phyloP scores from a whole-genome alignment of 352 stramenopile genomes.

The Phytophthora colocasiae region DNA sequence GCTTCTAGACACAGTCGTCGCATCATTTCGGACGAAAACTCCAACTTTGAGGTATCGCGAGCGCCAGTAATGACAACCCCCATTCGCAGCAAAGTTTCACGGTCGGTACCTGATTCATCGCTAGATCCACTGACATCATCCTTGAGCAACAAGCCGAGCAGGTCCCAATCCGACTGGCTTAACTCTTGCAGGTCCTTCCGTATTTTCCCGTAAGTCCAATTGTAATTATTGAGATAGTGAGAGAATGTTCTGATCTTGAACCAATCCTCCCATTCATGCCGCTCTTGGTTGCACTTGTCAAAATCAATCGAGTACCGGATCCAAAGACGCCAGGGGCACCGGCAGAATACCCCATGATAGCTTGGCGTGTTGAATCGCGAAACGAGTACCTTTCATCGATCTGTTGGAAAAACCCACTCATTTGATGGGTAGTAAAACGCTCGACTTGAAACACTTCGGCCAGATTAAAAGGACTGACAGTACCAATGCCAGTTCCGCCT shows the following conservation, averaged over 20 bases:
- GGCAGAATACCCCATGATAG: conserved; percentile 25
- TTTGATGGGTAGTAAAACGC: conserved; percentile 29
- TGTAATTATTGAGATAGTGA: not conserved
- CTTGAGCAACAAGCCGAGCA: conserved; percentile 8
- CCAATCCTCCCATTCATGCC: conserved; percentile 14
- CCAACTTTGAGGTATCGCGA: conserved; percentile 9
- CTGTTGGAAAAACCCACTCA: conserved; percentile 31
- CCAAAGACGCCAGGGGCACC: conserved; percentile 31
- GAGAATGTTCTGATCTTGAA: conserved; percentile 2
- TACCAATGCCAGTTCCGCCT: not conserved
- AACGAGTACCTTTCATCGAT: conserved; percentile 22
- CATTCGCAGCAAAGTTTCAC: conserved; percentile 10
- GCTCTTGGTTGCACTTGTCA: conserved; percentile 10
- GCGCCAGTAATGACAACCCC: conserved; percentile 3
- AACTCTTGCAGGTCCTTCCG: not conserved
- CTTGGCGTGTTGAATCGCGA: conserved; percentile 17
- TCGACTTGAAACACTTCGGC: conserved; percentile 17
- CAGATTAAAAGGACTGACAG: conserved; percentile 21
- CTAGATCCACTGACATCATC: conserved; percentile 4
- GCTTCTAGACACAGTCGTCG: conserved; percentile 24
- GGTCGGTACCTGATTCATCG: not conserved
- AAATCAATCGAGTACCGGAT: conserved; percentile 26
- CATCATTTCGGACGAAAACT: conserved; percentile 31
- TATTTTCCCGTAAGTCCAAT: not conserved
- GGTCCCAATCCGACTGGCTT: not conserved